Percentiles rank a stretch among this genome's conserved stretches.
These are phyloP conservation scores for Iberis pinnata DNA, from an alignment of 345 rosid genomes.

Conservation along the genomic window DNA sequence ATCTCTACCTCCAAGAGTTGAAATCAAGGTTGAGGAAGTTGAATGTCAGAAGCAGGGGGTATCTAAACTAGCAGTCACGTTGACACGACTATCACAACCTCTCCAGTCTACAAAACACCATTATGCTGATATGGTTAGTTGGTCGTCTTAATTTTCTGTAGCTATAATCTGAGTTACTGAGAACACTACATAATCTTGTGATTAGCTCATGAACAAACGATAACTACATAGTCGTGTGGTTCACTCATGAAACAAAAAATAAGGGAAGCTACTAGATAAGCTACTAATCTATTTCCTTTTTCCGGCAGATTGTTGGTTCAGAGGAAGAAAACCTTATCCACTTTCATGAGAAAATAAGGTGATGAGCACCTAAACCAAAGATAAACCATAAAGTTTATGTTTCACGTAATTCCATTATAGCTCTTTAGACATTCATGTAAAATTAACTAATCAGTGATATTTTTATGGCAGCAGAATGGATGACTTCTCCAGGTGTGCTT, in stretches of 20 bases:
- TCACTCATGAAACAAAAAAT: not conserved
- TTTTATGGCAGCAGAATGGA: constrained; percentile 63
- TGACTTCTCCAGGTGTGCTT: constrained; percentile 78
- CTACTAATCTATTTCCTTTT: constrained; percentile 21
- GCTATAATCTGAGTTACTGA: not conserved
- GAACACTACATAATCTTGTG: not conserved
- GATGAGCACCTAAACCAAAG: constrained; percentile 14
- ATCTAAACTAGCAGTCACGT: constrained; percentile 51
- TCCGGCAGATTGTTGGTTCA: constrained; percentile 70
- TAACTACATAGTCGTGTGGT: not conserved
- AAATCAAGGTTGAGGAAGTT: constrained; percentile 53
- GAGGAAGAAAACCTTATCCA: constrained; percentile 84
- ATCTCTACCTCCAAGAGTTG: constrained; percentile 79
- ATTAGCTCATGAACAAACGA: not conserved
- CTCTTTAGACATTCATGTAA: constrained; percentile 20
- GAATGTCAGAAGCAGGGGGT: constrained; percentile 53
- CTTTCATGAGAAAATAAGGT: constrained; percentile 95
- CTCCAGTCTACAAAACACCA: constrained; percentile 56
- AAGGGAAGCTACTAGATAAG: constrained; percentile 2
- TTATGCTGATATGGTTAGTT: constrained; percentile 86
- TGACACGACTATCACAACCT: constrained; percentile 64
- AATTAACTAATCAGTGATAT: constrained; percentile 22
- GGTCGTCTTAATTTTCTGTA: not conserved
- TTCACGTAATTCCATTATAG: constrained; percentile 9
- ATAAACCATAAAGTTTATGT: constrained; percentile 6